These are phyloP conservation scores for Populus nigra DNA, from an alignment of 345 rosid genomes.

Conservation along the genomic window DNA sequence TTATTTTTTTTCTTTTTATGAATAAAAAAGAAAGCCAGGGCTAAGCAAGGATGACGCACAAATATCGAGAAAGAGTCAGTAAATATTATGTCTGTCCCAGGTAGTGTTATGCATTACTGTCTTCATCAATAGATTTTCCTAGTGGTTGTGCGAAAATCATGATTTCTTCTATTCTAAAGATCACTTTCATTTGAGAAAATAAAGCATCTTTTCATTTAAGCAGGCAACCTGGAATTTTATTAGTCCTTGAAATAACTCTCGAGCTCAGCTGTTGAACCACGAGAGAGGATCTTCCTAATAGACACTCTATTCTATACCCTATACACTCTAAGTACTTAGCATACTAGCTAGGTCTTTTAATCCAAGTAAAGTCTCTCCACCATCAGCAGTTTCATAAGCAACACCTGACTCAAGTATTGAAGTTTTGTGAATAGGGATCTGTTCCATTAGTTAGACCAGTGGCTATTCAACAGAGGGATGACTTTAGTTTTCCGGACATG, in stretches of 20 bases:
- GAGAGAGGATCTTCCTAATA: background rate
- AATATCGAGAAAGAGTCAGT: background rate
- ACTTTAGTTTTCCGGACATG: background rate
- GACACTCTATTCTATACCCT: too few relatives aligned
- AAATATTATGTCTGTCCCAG: background rate
- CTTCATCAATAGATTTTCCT: background rate
- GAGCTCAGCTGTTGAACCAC: too few relatives aligned
- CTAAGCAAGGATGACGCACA: too few relatives aligned
- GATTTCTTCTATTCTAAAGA: background rate
- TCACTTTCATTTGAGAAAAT: background rate
- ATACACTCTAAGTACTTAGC: background rate
- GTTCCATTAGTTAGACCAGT: background rate
- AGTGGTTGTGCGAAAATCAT: background rate
- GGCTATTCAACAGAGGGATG: background rate
- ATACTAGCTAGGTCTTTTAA: background rate
- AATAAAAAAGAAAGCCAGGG: too few relatives aligned
- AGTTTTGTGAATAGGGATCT: background rate
- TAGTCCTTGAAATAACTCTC: background rate
- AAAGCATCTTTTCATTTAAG: background rate
- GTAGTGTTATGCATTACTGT: background rate
- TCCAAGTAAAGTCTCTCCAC: background rate
- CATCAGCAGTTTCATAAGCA: background rate
- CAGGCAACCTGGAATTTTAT: background rate
- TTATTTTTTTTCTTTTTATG: too few relatives aligned
- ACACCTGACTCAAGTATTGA: background rate